phyloP scores from a whole-genome alignment of 306 rosid species.

The Sesbania bispinosa region DNA sequence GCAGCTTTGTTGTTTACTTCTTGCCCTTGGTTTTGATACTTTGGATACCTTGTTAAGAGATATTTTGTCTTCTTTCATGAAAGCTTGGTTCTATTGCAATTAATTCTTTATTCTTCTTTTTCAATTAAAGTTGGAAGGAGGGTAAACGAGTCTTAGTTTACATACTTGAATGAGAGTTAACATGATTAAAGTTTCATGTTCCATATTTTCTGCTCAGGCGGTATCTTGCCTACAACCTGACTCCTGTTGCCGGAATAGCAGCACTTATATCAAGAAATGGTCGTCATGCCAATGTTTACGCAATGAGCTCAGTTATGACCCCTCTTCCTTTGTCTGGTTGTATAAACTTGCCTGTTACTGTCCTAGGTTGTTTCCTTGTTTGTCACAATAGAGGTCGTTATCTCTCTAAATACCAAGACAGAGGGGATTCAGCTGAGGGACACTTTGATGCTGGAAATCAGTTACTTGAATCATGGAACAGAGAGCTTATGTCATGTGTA shows the following conservation, averaged over 20 bases:
- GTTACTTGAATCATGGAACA: slow-evolving; percentile 90
- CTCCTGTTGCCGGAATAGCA: slow-evolving; percentile 97
- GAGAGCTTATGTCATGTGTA: slow-evolving; percentile 91
- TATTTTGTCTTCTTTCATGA: not conserved
- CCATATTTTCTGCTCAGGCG: slow-evolving; percentile 59
- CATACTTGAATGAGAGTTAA: not conserved
- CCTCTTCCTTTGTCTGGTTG: slow-evolving; percentile 87
- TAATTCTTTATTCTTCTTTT: not conserved
- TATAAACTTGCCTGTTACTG: slow-evolving; percentile 65
- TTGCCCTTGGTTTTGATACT: not conserved
- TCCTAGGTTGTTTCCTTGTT: slow-evolving; percentile 86
- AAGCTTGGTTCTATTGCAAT: not conserved
- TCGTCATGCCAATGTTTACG: slow-evolving; percentile 50
- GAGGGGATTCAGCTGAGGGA: slow-evolving; percentile 46
- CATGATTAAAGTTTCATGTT: slow-evolving; percentile 15
- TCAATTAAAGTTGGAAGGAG: not conserved
- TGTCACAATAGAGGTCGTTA: slow-evolving; percentile 86
- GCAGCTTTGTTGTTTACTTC: slow-evolving; percentile 12
- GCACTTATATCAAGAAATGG: slow-evolving; percentile 83
- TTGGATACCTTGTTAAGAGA: not conserved
- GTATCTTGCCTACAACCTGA: slow-evolving; percentile 89
- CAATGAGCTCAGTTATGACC: slow-evolving; percentile 66
- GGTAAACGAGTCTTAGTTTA: not conserved
- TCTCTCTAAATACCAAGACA: slow-evolving; percentile 82
- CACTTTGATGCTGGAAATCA: slow-evolving; percentile 72